Conservation (phyloP, 2,329 filamentous ascomycete species). For the Didymella lethalis region DNA sequence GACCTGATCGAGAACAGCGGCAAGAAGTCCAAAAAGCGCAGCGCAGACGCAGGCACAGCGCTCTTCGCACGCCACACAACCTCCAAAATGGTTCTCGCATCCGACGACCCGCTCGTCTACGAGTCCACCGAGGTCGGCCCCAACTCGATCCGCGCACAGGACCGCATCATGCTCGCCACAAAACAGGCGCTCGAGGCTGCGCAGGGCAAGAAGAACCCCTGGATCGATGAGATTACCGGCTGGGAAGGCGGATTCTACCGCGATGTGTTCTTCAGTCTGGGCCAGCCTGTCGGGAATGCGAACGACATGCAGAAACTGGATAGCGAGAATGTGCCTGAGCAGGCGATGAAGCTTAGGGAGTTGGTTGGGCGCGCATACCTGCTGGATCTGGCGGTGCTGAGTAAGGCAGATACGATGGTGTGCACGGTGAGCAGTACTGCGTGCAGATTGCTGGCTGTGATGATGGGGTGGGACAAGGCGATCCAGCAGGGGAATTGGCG, state of each 20-base stretch:
- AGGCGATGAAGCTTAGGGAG: constrained; percentile 72
- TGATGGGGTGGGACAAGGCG: constrained; percentile 79
- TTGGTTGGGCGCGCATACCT: constrained; percentile 82
- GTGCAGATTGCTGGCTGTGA: constrained; percentile 79
- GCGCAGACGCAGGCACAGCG: constrained; percentile 16
- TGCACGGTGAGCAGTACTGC: constrained; percentile 74
- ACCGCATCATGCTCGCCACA: constrained; percentile 76
- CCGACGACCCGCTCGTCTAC: constrained; percentile 82
- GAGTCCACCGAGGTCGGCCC: constrained; percentile 68
- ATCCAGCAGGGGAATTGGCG: constrained; percentile 67
- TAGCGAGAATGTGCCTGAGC: constrained; percentile 43
- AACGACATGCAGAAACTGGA: constrained; percentile 34
- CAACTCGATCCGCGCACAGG: constrained; percentile 68
- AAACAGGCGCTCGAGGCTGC: constrained; percentile 61
- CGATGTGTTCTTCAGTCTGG: constrained; percentile 82
- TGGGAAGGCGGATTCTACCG: constrained; percentile 91
- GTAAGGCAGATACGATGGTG: constrained; percentile 72
- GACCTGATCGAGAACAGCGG: constrained; percentile 51
- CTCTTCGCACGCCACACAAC: constrained; percentile 40
- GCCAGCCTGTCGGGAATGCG: constrained; percentile 51
- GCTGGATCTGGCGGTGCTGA: constrained; percentile 79
- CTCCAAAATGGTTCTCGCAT: constrained; percentile 70
- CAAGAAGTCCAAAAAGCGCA: constrained; percentile 46
- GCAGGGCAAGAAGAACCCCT: constrained; percentile 54
- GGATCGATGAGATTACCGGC: constrained; percentile 78